A percentile compares a stretch with the other conserved stretches of the same genome.
Evolutionary conservation across 768 basidiomycete species (phyloP).

Genomic region (Pisolithus sp.): DNA sequence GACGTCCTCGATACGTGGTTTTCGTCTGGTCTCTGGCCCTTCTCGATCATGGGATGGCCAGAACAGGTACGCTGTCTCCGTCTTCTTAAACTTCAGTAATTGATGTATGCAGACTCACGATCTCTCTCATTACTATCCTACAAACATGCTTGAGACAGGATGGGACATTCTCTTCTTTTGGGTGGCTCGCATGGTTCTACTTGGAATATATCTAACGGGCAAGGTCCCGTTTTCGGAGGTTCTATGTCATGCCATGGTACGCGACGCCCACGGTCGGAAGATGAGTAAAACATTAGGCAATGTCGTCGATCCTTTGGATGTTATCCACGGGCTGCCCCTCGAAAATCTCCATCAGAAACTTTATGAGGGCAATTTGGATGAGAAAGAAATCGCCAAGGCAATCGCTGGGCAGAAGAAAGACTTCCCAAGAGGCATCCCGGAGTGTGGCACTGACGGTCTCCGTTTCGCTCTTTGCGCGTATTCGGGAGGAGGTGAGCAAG

Average conservation of each 20-base stretch:
- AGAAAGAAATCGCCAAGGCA: conserved; percentile 87
- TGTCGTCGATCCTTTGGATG: conserved; percentile 94
- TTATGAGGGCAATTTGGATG: conserved; percentile 86
- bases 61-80: conserved; percentile 50
- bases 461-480: conserved; percentile 95
- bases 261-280: conserved; percentile 97
- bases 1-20: conserved; percentile 99
- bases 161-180: conserved; percentile 99
- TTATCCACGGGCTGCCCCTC: conserved; percentile 79
- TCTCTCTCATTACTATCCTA: conserved; percentile 76
- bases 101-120: conserved; percentile 59
- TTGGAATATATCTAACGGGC: conserved; percentile 84
- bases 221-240: conserved; percentile 94
- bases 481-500: conserved; percentile 67
- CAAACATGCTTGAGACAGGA: conserved; percentile 90
- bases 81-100: neutral
- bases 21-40: conserved; percentile 96
- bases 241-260: conserved; percentile 96
- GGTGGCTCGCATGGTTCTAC: conserved; percentile 97
- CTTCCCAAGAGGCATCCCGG: conserved; percentile 97
- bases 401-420: conserved; percentile 96
- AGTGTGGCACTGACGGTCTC: conserved; percentile 96
- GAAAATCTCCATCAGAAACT: conserved; percentile 82
- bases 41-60: conserved; percentile 97
- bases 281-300: conserved; percentile 99